Evolutionary conservation across 208 protist species (phyloP), one percentile per base, ranked within the genome.

Genomic region (Spongospora subterranea): DNA sequence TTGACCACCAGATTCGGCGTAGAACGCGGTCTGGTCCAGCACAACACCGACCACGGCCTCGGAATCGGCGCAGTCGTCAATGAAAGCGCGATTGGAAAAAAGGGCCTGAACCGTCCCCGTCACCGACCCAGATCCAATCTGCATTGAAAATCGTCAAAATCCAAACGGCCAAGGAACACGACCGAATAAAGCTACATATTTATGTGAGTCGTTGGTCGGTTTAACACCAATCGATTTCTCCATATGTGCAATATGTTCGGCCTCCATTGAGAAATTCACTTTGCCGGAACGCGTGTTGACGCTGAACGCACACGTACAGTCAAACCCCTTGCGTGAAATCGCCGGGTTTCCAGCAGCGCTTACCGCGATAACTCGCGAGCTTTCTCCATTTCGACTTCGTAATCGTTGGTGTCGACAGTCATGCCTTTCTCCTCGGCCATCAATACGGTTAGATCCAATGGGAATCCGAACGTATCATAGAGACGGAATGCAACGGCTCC

Each of bases 1-100:
- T 89, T 99, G 98, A 41, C 98, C 98, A 88, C 98, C 98, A 45
- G 96, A 95, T 95, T 99, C 98, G 35, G 97, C 95, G 93, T 99
- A 99, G 93, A 99, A 99, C 93, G 97, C 97, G n/a, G 98, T 99
- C 39, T 96, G 92, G 77, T 94, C 93, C 89, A 97, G 94, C 91
- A 94, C 88, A 92, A 41, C 41, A 32, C 46, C 20, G 0, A 11
- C 39, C 40, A 96, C 90, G 50, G 94, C 88, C 65, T 97, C 94
- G 0, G 97, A 92, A 93, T 54, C 11, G 13, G 93, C 76, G 50
- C 43, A 20, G 0, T 41, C 0, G 1, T 88, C 46, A 6, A 95
- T 71, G 92, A 98, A 98, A 88, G 97, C 96, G 40, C 95, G 91
- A 32, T 96, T 88, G 46, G 95, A 94, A 76, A 93, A 96, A 66